Base-by-base conservation (phyloP, 179 eudicot genomes). In the Beta macrorhiza region DNA sequence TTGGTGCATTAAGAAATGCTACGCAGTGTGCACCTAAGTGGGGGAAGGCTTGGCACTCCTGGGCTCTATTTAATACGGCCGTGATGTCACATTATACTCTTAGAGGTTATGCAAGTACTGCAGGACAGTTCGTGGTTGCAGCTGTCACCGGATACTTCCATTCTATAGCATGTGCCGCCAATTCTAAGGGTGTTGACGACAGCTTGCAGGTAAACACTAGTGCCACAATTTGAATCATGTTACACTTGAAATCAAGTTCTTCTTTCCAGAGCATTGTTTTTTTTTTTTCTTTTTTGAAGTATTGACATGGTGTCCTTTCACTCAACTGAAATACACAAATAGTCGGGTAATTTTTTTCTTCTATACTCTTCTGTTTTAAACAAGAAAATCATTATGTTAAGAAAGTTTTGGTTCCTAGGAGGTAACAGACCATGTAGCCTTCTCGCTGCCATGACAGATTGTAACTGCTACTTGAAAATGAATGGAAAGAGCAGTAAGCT, bases 31-130 rank as follows among this genome's bases (percentile, higher is more conserved):
- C 97, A 62, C 87, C 95, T 74, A 90, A 90, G 78, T 91, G 97
- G 97, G 97, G 87, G 82, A 96, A 91, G 88, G 97, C 97, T 76
- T 96, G 99, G 99, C 99, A 96, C 80, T 90, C 85, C 7, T 96
- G 98, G 99, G 99, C 98, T 80, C 92, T 96, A 62, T 96, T 96
- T 80, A 96, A 96, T 77, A 96, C 98, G 57, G 97, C 98, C 59
- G 99, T 91, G 83, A 96, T 96, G 99, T 94, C 98, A 25, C 95
- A 94, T 86, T 92, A 96, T 86, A 94, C 94, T 74, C 62, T 87
- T 57, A 91, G 91, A 88, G 93, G 97, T 74, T 84, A 76, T 44
- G 90, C 92, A 51, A 81, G 74, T 75, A 82, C 85, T 69, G 93
- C 91, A 45, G 90, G 87, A 69, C 94, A 91, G 84, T 94, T 83